These are phyloP conservation scores for Neurospora tetraspora DNA, from an alignment of 495 filamentous ascomycete genomes.

Conservation along the genomic window DNA sequence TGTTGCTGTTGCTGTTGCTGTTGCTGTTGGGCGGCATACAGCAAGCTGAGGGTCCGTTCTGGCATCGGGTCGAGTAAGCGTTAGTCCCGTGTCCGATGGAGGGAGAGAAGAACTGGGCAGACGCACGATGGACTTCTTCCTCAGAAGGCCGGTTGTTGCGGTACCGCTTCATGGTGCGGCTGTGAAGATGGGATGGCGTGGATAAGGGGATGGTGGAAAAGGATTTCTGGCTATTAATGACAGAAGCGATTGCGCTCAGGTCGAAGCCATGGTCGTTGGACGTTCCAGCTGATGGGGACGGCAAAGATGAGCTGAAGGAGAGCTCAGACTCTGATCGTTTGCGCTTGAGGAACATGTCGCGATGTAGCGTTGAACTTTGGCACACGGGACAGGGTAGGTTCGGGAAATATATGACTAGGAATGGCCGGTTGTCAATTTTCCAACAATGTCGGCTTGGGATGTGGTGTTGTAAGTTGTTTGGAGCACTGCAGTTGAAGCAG, in stretches of 20 bases:
- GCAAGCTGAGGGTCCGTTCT: constrained; percentile 38
- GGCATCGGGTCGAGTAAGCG: constrained; percentile 4
- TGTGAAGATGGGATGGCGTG: constrained; percentile 24
- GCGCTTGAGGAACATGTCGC: constrained; percentile 36
- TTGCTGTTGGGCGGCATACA: constrained; percentile 38
- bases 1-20: constrained; percentile 14
- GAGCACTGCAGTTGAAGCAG: not conserved
- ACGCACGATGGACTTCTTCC: constrained; percentile 37
- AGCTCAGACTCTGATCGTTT: constrained; percentile 43
- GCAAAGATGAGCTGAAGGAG: constrained; percentile 29
- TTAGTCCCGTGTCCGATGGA: not conserved
- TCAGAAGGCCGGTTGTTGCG: constrained; percentile 41
- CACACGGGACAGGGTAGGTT: not conserved
- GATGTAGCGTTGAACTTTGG: not conserved
- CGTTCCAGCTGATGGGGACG: constrained; percentile 20
- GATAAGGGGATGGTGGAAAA: constrained; percentile 11
- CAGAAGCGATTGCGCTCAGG: constrained; percentile 14
- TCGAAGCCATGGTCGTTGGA: constrained; percentile 15
- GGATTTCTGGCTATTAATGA: constrained; percentile 11
- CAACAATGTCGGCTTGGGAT: not conserved
- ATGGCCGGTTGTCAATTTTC: not conserved
- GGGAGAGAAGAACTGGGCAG: not conserved
- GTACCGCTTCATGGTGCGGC: constrained; percentile 41
- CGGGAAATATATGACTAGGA: not conserved
- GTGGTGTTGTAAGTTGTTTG: not conserved